These are phyloP conservation scores for Trichoderma breve DNA, from an alignment of 2,329 filamentous ascomycete genomes.

Conservation along the genomic window DNA sequence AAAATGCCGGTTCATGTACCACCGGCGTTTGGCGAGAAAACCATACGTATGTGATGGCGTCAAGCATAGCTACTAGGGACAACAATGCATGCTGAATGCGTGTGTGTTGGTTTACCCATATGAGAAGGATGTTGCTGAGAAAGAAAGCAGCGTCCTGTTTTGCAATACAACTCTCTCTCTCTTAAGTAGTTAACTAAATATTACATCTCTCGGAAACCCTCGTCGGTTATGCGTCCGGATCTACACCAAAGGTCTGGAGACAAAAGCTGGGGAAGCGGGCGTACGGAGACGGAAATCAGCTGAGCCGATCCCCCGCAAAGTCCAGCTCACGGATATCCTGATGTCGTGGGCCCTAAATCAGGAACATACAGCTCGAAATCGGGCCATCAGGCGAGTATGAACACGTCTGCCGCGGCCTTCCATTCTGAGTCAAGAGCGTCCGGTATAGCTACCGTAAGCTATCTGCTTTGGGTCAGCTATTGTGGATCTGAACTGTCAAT, in stretches of 20 bases:
- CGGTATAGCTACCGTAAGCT: not conserved
- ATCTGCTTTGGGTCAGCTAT: not conserved
- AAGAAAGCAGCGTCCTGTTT: not conserved
- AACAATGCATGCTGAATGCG: not conserved
- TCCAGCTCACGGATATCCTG: not conserved
- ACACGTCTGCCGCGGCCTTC: not conserved
- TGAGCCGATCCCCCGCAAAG: not conserved
- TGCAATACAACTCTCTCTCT: not conserved
- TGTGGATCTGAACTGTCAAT: not conserved
- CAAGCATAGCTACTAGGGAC: not conserved
- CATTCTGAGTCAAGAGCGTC: not conserved
- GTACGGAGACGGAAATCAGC: not conserved
- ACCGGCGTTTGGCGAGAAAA: not conserved
- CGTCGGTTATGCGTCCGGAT: constrained; percentile 2
- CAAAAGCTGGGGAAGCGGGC: not conserved
- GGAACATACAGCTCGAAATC: not conserved
- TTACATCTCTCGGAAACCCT: not conserved
- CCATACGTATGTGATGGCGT: not conserved
- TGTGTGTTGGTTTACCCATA: not conserved
- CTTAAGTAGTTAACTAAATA: not conserved
- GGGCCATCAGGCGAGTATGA: not conserved
- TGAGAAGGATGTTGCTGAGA: not conserved
- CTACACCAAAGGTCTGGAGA: not conserved
- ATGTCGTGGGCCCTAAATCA: not conserved
- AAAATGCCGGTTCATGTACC: not conserved